Evolutionary conservation across 2,329 filamentous ascomycete genomes (phyloP).

Genomic region (Cercospora zeina): DNA sequence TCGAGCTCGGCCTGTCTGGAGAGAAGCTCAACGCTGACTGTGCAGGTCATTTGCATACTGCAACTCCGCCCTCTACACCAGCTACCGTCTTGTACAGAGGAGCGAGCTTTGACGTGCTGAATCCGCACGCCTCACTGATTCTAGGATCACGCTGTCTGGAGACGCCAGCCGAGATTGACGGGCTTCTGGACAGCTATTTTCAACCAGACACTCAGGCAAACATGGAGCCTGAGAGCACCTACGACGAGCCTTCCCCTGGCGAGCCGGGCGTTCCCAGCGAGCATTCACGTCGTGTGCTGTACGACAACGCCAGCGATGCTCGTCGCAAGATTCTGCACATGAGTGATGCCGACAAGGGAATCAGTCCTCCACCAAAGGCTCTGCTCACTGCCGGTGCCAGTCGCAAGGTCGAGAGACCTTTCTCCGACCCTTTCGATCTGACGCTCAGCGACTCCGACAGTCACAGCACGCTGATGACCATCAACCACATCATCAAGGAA

Average conservation of each 20-base stretch:
- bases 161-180: conserved; percentile 40
- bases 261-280: conserved; percentile 24
- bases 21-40: conserved; percentile 20
- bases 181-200: conserved; percentile 40
- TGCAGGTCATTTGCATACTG: conserved; percentile 26
- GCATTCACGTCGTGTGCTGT: conserved; percentile 31
- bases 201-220: conserved; percentile 22
- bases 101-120: conserved; percentile 41
- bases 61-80: conserved; percentile 30
- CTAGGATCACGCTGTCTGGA: conserved; percentile 35
- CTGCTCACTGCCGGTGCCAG: conserved; percentile 11
- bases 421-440: conserved; percentile 36
- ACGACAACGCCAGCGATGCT: conserved; percentile 33
- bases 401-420: conserved; percentile 20
- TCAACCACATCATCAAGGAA: conserved; percentile 25
- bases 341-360: conserved; percentile 15
- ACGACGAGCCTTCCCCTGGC: conserved; percentile 26
- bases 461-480: conserved; percentile 21
- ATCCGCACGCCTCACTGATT: conserved; percentile 40
- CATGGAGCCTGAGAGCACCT: conserved; percentile 18
- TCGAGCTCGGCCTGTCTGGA: background rate
- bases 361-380: conserved; percentile 17
- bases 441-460: conserved; percentile 31
- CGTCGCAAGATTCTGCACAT: conserved; percentile 35
- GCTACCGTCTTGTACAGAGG: conserved; percentile 38